phyloP scores from a whole-genome alignment of 805 yeast species.

The Metschnikowia cerradonensis region DNA sequence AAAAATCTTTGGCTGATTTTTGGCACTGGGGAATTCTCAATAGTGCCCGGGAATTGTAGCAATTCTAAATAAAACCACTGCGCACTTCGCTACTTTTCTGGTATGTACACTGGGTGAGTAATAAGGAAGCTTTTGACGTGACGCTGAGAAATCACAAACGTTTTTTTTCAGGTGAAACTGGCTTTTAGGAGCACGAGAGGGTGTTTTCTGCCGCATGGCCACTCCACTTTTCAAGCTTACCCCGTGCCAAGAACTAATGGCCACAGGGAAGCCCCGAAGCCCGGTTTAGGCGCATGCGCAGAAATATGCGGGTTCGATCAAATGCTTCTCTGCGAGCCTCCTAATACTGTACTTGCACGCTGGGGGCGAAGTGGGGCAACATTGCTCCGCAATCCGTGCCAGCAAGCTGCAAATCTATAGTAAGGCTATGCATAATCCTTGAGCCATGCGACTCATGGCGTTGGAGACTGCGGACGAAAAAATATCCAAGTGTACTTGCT shows the following conservation, averaged over 20 bases:
- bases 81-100: not conserved
- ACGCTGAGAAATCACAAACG: not conserved
- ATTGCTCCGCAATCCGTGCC: not conserved
- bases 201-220: too few relatives aligned
- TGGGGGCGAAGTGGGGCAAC: not conserved
- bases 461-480: too few relatives aligned
- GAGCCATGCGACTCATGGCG: too few relatives aligned
- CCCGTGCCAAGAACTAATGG: not conserved
- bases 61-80: not conserved
- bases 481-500: not conserved
- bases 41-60: not conserved
- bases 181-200: not conserved
- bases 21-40: not conserved
- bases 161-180: not conserved
- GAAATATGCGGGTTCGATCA: conserved; percentile 1
- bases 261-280: not conserved
- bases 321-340: conserved; percentile 2
- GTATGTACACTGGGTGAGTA: not conserved
- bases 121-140: not conserved
- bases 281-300: not conserved
- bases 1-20: not conserved
- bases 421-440: not conserved
- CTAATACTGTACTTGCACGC: not conserved
- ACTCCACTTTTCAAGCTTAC: not conserved
- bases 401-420: not conserved